Conservation (phyloP, 352 stramenopile species). For the Pythium insidiosum region DNA sequence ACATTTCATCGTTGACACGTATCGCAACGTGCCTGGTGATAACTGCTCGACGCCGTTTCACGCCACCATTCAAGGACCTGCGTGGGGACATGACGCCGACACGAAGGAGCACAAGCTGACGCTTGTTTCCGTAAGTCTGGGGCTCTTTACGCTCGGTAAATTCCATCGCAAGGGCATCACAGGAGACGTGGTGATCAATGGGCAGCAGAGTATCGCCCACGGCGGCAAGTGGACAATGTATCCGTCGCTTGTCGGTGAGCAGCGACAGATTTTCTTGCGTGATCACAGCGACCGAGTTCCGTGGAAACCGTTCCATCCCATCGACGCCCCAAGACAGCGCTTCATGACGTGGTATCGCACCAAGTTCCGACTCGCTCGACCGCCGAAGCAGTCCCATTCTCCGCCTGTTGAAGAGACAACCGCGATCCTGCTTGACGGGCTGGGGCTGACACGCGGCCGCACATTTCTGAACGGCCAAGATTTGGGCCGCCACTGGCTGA, state of each 20-base stretch:
- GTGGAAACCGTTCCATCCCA: conserved; percentile 24
- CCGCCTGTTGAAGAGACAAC: conserved; percentile 16
- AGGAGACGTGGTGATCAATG: conserved; percentile 34
- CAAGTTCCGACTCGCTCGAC: conserved; percentile 21
- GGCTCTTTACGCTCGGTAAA: conserved; percentile 39
- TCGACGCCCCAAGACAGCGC: conserved; percentile 4
- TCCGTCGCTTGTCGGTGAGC: conserved; percentile 45
- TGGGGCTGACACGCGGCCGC: conserved; percentile 48
- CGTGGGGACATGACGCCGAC: conserved; percentile 12
- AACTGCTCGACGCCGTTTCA: conserved; percentile 40
- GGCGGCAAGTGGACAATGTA: conserved; percentile 43
- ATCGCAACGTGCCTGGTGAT: conserved; percentile 35
- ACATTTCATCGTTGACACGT: conserved; percentile 28
- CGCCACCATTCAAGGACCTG: conserved; percentile 33
- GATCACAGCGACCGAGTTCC: conserved; percentile 38
- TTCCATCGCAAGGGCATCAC: conserved; percentile 54
- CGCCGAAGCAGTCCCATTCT: conserved; percentile 4
- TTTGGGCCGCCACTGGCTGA: conserved; percentile 61
- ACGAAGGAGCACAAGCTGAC: conserved; percentile 22
- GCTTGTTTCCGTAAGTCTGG: conserved; percentile 51
- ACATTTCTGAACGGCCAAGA: conserved; percentile 60
- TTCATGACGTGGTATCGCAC: conserved; percentile 52
- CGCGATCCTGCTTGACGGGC: conserved; percentile 49
- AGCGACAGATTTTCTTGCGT: conserved; percentile 45
- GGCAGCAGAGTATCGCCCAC: conserved; percentile 14